Conservation (phyloP, 2,329 filamentous ascomycete genomes). For the Didymosphaeria variabile region DNA sequence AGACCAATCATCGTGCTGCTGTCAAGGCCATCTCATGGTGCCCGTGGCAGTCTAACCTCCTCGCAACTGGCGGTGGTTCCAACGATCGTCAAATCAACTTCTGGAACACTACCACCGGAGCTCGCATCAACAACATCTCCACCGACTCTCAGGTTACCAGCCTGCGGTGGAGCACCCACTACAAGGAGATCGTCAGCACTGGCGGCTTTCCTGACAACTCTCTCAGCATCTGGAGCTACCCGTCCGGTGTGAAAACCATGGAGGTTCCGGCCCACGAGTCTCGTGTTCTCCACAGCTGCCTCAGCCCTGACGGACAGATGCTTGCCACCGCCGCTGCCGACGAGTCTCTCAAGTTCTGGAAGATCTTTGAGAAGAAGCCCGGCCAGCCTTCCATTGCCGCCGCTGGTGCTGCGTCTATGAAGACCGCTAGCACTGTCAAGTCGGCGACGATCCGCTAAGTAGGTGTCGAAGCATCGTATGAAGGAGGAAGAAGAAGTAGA, state of each 20-base stretch:
- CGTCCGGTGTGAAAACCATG: constrained; percentile 93
- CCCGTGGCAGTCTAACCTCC: constrained; percentile 97
- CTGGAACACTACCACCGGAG: constrained; percentile 99
- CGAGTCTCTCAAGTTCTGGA: constrained; percentile 99
- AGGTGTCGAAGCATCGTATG: constrained; percentile 6
- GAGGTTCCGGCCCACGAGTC: constrained; percentile 98
- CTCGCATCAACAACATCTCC: constrained; percentile 98
- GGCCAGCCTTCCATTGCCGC: constrained; percentile 72
- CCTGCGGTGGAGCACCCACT: constrained; percentile 93
- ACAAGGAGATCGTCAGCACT: constrained; percentile 97
- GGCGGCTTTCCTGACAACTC: constrained; percentile 99
- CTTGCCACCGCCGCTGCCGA: constrained; percentile 94
- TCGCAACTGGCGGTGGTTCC: constrained; percentile 94
- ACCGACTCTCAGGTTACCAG: constrained; percentile 97
- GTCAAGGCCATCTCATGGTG: constrained; percentile 99
- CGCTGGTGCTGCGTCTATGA: constrained; percentile 77
- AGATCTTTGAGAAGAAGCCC: constrained; percentile 98
- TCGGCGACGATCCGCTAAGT: constrained; percentile 76
- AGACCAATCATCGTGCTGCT: constrained; percentile 98
- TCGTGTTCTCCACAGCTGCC: constrained; percentile 92
- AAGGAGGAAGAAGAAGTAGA: background rate
- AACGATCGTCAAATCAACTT: constrained; percentile 99
- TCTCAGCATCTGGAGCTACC: constrained; percentile 98
- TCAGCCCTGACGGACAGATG: constrained; percentile 98
- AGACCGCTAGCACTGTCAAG: constrained; percentile 78